Evolutionary conservation across 495 filamentous ascomycete species (phyloP), one percentile per base, ranked within the genome.

Genomic region (Polyplosphaeria fusca): DNA sequence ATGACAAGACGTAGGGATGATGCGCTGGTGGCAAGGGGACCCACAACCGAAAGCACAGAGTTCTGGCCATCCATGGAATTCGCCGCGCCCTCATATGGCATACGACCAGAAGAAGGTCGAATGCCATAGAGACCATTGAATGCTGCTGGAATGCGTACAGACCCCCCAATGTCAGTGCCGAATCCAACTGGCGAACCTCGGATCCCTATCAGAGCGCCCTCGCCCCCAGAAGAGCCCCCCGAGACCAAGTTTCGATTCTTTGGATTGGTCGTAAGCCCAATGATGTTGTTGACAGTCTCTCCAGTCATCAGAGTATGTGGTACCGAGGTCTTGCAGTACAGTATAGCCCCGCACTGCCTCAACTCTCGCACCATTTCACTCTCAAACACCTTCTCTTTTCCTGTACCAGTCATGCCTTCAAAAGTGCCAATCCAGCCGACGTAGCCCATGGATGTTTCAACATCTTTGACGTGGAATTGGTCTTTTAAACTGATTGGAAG

Each of bases 401-500:
- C 59, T 0, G 61, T 68, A 2, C 55, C 64, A 26, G 56, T 68
- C 45, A 68, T 63, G 28, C 70, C 71, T 43, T 72, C 57, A 43
- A 73, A 73, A 5, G 68, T 72, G 20, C 67, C 70, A 24, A 73
- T 69, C 71, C 71, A 74, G 27, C 70, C 70, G 2, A 71, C 62
- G 41, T 71, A 73, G 14, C 83, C 84, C 77, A 87, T 84, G 0
- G 78, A 83, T 0, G 81, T 86, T 48, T 87, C 84, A 0, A 82
- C 74, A 0, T 76, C 80, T 50, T 79, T 79, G 48, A 88, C 76
- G 49, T 86, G 84, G 66, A 86, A 87, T 63, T 86, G 84, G 57
- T 88, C 85, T 68, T 87, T 88, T 12, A 88, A 66, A 47, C 81
- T 85, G 14, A 87, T 58, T 0, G 85, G 85, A 1, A 87, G 70